Conservation (phyloP, 1,284 basidiomycete genomes). For the Cryptococcus sp. region DNA sequence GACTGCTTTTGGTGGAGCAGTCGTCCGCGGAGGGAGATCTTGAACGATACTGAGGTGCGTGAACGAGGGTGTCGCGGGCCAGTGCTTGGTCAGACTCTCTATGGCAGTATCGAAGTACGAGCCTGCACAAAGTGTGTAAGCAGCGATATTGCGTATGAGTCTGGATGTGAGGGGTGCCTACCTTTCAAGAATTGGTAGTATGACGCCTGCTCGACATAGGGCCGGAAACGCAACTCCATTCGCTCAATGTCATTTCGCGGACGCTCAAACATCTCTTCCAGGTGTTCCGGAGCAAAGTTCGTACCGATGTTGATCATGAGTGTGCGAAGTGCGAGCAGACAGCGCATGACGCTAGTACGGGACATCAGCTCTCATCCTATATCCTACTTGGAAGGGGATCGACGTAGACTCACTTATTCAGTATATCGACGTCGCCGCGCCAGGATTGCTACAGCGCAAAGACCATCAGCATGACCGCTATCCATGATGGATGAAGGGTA, state of each 20-base stretch:
- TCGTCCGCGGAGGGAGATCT: conserved; percentile 50
- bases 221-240: conserved; percentile 52
- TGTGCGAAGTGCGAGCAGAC: conserved; percentile 38
- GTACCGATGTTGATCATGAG: conserved; percentile 53
- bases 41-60: conserved; percentile 53
- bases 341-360: conserved; percentile 40
- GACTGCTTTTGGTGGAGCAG: conserved; percentile 39
- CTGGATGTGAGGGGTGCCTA: conserved; percentile 12
- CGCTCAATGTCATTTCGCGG: conserved; percentile 40
- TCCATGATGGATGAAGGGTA: background rate
- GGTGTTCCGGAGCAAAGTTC: conserved; percentile 54
- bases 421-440: conserved; percentile 53
- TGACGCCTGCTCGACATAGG: conserved; percentile 53
- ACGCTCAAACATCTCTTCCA: conserved; percentile 50
- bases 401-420: conserved; percentile 48
- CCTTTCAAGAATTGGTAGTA: conserved; percentile 55
- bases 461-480: background rate
- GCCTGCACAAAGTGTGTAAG: conserved; percentile 28
- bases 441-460: conserved; percentile 38
- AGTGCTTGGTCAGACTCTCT: conserved; percentile 45
- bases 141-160: background rate
- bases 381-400: background rate
- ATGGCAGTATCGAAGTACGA: conserved; percentile 55
- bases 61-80: conserved; percentile 45
- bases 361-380: background rate